These are phyloP conservation scores for Phytophthora syringae DNA, from an alignment of 352 stramenopile genomes.

Conservation along the genomic window DNA sequence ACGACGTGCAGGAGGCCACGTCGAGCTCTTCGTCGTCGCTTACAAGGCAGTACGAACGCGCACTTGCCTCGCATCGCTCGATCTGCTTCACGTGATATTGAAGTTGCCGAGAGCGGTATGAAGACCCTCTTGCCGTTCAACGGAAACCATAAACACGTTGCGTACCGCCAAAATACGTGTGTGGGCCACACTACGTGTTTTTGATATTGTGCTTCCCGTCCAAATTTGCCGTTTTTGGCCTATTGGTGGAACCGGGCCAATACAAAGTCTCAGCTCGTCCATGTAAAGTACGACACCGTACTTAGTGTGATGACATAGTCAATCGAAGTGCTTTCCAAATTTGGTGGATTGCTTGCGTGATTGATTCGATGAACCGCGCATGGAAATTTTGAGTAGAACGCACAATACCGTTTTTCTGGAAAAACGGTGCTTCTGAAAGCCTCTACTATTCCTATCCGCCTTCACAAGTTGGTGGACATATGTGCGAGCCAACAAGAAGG, in stretches of 20 bases:
- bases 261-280: no score
- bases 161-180: neutral
- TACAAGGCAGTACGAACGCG: neutral
- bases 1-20: neutral
- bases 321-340: no score
- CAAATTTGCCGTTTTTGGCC: no score
- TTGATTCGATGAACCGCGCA: no score
- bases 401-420: neutral
- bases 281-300: no score
- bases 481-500: no score
- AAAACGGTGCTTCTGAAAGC: slow-evolving; percentile 6
- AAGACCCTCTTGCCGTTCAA: neutral
- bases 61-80: slow-evolving; percentile 2
- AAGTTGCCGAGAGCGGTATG: neutral
- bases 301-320: no score
- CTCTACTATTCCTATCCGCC: neutral
- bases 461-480: no score
- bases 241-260: no score
- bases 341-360: no score
- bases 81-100: neutral
- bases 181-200: slow-evolving; percentile 5
- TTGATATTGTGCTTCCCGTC: no score
- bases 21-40: neutral
- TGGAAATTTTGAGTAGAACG: no score
- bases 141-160: slow-evolving; percentile 1